A percentile compares a stretch with the other conserved stretches of the same genome.
These are phyloP conservation scores for Aspergillus ruber DNA, from an alignment of 2,329 filamentous ascomycete genomes.

Conservation along the genomic window DNA sequence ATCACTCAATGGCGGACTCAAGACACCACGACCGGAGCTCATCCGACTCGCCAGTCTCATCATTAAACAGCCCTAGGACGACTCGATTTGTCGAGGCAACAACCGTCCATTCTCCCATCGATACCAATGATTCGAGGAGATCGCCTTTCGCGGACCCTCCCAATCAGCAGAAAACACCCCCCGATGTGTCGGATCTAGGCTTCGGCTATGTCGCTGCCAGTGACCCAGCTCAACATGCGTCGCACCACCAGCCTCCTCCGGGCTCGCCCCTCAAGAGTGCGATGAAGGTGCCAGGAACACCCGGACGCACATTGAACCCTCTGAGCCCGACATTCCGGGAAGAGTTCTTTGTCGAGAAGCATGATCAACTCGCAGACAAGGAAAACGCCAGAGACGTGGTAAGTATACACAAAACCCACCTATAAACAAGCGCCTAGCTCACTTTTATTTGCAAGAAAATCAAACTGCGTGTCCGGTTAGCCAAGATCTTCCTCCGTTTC, in stretches of 20 bases:
- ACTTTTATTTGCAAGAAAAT: slow-evolving; percentile 61
- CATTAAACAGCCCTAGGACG: slow-evolving; percentile 49
- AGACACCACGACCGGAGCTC: slow-evolving; percentile 20
- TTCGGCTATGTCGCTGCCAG: slow-evolving; percentile 78
- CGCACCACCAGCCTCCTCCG: slow-evolving; percentile 58
- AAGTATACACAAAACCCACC: slow-evolving; percentile 37
- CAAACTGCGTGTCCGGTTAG: slow-evolving; percentile 83
- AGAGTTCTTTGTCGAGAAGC: slow-evolving; percentile 79
- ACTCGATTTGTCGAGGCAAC: slow-evolving; percentile 62
- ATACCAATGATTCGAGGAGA: slow-evolving; percentile 35
- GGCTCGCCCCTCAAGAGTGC: slow-evolving; percentile 82
- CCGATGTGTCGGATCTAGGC: slow-evolving; percentile 69
- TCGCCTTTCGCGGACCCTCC: slow-evolving; percentile 50
- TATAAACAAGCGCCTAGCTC: slow-evolving; percentile 15
- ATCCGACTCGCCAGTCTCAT: slow-evolving; percentile 27
- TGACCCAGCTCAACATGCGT: slow-evolving; percentile 43
- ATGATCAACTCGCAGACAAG: slow-evolving; percentile 73
- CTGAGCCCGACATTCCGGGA: slow-evolving; percentile 88
- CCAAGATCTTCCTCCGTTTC: slow-evolving; percentile 88
- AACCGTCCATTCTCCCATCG: slow-evolving; percentile 56
- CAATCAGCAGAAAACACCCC: slow-evolving; percentile 45
- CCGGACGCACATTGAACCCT: slow-evolving; percentile 68
- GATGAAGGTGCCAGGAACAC: slow-evolving; percentile 78
- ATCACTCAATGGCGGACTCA: slow-evolving; percentile 3
- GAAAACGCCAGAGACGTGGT: slow-evolving; percentile 84